Base-by-base conservation (phyloP, 805 yeast genomes). In the Suhomyces vadensis region DNA sequence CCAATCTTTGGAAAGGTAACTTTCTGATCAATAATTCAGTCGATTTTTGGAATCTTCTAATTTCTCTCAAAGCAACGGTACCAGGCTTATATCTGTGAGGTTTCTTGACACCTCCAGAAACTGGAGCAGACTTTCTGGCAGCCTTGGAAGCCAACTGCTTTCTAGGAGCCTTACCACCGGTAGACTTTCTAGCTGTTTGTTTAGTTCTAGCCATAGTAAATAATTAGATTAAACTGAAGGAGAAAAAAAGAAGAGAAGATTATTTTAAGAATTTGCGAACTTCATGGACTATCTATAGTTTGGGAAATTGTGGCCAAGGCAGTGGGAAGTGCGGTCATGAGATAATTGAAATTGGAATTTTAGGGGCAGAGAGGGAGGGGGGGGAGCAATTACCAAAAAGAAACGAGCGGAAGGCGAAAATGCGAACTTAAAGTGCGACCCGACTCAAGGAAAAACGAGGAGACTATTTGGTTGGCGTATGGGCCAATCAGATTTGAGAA, bases 51-150 rank as follows among this genome's bases (percentile, higher is more conserved):
- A 69, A 70, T 65, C 74, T 68, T 68, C 75, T 68, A 54, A 70
- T 70, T 65, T 70, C 75, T 68, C 75, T 68, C 64, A 70, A 69
- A 52, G 75, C 75, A 48, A 70, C 75, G 60, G 75, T 70, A 69
- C 75, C 75, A 53, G 75, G 75, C 69, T 70, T 70, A 65, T 69
- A 70, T 69, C 75, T 69, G 73, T 70, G 75, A 39, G 75, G 75
- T 63, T 70, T 70, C 67, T 69, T 69, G 55, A 70, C 75, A 65
- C 75, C 75, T 47, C 75, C 75, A 45, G 72, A 60, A 45, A 69
- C 65, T 58, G 75, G 75, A 47, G 75, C 75, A 41, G 75, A 70
- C 60, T 70, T 70, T 67, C 75, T 68, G 53, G 75, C 75, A 51
- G 75, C 75, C 65, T 70, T 70, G 49, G 75, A 70, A 54, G 75